Evolutionary conservation across 2,329 filamentous ascomycete genomes (phyloP), one percentile per base, ranked within the genome.

Genomic region (Verticillium klebahnii): DNA sequence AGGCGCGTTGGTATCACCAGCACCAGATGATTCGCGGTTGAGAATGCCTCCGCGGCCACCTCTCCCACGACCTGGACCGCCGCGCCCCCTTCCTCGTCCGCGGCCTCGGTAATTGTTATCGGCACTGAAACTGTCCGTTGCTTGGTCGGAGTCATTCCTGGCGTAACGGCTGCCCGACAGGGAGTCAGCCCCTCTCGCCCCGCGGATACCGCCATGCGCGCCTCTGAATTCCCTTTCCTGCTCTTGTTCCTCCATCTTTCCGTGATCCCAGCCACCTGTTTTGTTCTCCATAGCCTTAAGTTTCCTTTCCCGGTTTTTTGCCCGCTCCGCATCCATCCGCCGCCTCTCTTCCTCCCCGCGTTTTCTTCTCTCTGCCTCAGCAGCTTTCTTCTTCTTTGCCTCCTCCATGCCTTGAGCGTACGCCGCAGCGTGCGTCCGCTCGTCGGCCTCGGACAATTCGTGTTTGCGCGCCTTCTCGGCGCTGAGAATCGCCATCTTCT

Each of bases 381-480:
- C 81, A 2, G 78, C 78, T 32, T 80, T 76, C 23, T 82, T 78
- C 63, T 78, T 80, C 59, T 80, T 79, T 32, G 80, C 79, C 67
- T 87, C 84, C 64, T 85, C 82, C 76, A 82, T 80, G 11, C 83
- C 81, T 40, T 80, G 80, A 39, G 83, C 82, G 63, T 83, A 80
- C 1, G 84, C 81, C 6, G 78, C 74, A 2, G 81, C 83, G 67
- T 86, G 84, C 61, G 82, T 81, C 61, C 78, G 80, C 73, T 85
- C 78, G 67, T 87, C 85, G 64, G 79, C 77, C 70, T 85, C 82
- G 1, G 82, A 83, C 69, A 84, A 80, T 67, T 87, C 82, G 66
- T 85, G 85, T 63, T 83, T 83, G 67, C 83, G 81, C 67, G 82
- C 79, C 73, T 84, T 85, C 70, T 88, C 85, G 0, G 81, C 83